Percentiles rank a stretch among this genome's conserved stretches.
phyloP scores from a whole-genome alignment of 768 basidiomycete genomes.

The Auriscalpium vulgare region DNA sequence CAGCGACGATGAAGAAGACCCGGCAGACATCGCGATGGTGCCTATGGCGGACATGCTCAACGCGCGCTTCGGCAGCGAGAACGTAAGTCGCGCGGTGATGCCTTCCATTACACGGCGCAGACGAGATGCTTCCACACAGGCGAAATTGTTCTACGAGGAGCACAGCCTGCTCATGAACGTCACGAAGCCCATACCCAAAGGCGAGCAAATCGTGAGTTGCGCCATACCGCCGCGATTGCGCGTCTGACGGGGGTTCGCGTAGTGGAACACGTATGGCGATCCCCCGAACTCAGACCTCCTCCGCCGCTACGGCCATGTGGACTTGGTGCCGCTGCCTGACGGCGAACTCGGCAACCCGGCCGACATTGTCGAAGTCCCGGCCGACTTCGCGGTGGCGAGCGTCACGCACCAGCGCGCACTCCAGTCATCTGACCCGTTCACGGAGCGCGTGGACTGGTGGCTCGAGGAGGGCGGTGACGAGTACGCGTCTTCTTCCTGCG shows the following conservation, averaged over 20 bases:
- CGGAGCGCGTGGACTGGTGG: constrained; percentile 86
- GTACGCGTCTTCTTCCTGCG: constrained; percentile 34
- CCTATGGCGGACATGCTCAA: constrained; percentile 97
- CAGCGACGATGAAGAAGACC: constrained; percentile 48
- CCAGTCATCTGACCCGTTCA: constrained; percentile 11
- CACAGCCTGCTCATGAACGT: constrained; percentile 69
- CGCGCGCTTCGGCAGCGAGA: constrained; percentile 76
- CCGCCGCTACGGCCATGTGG: constrained; percentile 92
- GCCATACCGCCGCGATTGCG: not conserved
- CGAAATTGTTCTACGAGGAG: constrained; percentile 77
- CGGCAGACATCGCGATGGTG: constrained; percentile 78
- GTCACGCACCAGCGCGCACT: constrained; percentile 17
- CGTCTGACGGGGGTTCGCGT: not conserved
- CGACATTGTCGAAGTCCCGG: constrained; percentile 72
- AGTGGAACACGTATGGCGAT: constrained; percentile 97
- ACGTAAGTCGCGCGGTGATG: constrained; percentile 42
- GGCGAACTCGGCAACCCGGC: constrained; percentile 60
- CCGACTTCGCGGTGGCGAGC: constrained; percentile 53
- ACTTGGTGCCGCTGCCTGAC: constrained; percentile 50
- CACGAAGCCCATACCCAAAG: constrained; percentile 62
- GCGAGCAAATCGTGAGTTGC: constrained; percentile 78
- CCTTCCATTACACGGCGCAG: not conserved
- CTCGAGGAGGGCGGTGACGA: constrained; percentile 86
- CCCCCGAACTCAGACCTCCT: constrained; percentile 89
- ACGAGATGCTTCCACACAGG: constrained; percentile 36